A percentile compares a stretch with the other conserved stretches of the same genome.
Conservation (phyloP, 2,329 filamentous ascomycete species). For the Sclerotinia trifoliorum region DNA sequence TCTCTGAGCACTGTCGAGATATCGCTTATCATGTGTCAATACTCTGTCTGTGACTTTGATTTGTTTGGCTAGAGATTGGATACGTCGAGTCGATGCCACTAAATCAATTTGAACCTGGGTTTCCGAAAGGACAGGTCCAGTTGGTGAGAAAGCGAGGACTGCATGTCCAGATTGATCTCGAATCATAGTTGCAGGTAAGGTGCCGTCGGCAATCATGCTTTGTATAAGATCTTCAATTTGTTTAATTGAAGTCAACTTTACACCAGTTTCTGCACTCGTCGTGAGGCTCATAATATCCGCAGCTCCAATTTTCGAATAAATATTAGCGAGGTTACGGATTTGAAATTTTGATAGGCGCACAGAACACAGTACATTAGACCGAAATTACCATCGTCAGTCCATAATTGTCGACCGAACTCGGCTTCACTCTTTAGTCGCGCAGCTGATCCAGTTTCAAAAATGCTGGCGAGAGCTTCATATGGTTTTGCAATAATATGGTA, state of each 20-base stretch:
- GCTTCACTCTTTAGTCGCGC: slow-evolving; percentile 63
- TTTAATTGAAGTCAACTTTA: slow-evolving; percentile 43
- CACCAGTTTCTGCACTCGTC: slow-evolving; percentile 54
- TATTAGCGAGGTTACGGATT: slow-evolving; percentile 68
- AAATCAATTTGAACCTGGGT: slow-evolving; percentile 51
- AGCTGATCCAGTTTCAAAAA: slow-evolving; percentile 63
- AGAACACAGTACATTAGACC: slow-evolving; percentile 69
- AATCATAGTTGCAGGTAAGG: slow-evolving; percentile 54
- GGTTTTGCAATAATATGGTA: slow-evolving; percentile 61
- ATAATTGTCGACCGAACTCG: slow-evolving; percentile 57
- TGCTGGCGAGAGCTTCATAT: slow-evolving; percentile 67
- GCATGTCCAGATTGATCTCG: slow-evolving; percentile 40
- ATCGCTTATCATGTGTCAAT: slow-evolving; percentile 56
- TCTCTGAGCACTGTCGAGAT: slow-evolving; percentile 49
- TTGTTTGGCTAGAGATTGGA: slow-evolving; percentile 49
- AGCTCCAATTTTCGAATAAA: slow-evolving; percentile 63
- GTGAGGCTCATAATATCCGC: slow-evolving; percentile 53
- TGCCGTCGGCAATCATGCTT: slow-evolving; percentile 55
- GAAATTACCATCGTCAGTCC: slow-evolving; percentile 70
- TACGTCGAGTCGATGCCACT: slow-evolving; percentile 43
- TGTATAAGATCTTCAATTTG: slow-evolving; percentile 50
- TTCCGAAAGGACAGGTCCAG: slow-evolving; percentile 49
- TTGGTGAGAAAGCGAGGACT: slow-evolving; percentile 53
- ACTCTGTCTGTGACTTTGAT: slow-evolving; percentile 55
- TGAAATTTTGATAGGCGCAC: slow-evolving; percentile 71